Base-by-base conservation (phyloP, 768 basidiomycete genomes). In the Ramaria sp. region DNA sequence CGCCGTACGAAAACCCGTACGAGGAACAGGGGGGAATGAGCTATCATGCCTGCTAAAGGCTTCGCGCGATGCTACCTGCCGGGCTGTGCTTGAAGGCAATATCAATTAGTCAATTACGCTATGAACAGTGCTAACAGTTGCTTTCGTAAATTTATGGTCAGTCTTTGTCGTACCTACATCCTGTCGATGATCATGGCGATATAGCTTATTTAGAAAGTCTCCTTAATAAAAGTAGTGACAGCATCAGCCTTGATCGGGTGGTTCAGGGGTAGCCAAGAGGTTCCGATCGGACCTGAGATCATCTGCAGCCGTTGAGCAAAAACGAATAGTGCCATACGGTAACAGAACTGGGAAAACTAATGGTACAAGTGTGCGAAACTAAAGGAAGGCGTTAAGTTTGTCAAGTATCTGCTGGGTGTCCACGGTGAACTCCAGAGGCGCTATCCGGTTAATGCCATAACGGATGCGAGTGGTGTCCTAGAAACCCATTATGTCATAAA, bases 1-100 rank as follows among this genome's bases (percentile, higher is more conserved):
- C 34, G 67, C 63, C 17, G 68, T 71, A 45, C 71, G 72, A 61
- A 61, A 75, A 50, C 82, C 78, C 20, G 78, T 81, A 15, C 79
- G 82, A 41, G 95, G 95, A 2, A 97, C 95, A 0, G 95, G 95
- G 31, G 95, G 95, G 1, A 96, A 86, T 60, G 82, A 85, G 39
- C 72, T 97, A 20, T 81, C 90, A 12, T 69, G 79, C 11, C 80
- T 96, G 48, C 75, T 99, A 58, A 97, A 96, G 70, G 83, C 87
- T 19, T 90, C 89, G 12, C 79, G 95, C 58, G 94, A 96, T 63
- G 88, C 92, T 31, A 98, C 95, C 6, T 65, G 71, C 55, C 78
- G 88, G 10, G 73, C 87, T 10, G 68, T 81, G 59, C 62, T 88
- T 58, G 77, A 71, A 62, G 66, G 68, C 39, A 71, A 70, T 30